Base-by-base conservation (phyloP, 495 filamentous ascomycete genomes). In the Aspergillus hancockii region DNA sequence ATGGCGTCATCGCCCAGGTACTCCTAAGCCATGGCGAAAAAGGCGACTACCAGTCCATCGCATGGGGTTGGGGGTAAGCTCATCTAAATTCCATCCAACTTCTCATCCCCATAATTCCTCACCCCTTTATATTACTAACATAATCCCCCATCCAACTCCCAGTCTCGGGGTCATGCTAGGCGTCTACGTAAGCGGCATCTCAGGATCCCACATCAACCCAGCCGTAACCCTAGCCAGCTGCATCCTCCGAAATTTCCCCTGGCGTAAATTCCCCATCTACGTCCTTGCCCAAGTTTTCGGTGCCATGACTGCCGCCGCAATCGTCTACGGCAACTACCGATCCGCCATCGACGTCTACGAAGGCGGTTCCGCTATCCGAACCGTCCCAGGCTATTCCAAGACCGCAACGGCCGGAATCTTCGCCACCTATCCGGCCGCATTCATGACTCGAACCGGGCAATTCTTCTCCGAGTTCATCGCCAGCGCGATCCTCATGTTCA, bases 391-490 rank as follows among this genome's bases (percentile, higher is more conserved):
- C 3, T 81, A 79, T 57, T 80, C 78, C 16, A 47, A 66, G 0
- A 87, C 77, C 13, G 83, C 85, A 16, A 86, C 85, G 3, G 85
- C 80, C 0, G 83, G 82, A 3, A 85, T 89, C 46, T 88, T 89
- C 67, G 85, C 82, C 73, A 87, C 86, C 3, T 89, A 88, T 57
- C 84, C 83, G 4, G 81, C 81, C 25, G 69, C 75, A 2, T 89
- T 88, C 67, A 72, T 88, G 72, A 83, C 80, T 0, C 84, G 75
- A 47, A 74, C 82, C 0, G 77, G 79, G 4, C 77, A 83, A 61
- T 88, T 88, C 69, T 86, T 88, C 71, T 82, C 77, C 18, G 86
- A 89, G 59, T 86, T 88, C 62, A 75, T 89, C 45, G 83, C 83
- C 0, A 81, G 78, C 50, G 65, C 85, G 0, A 74, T 89, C 9